These are phyloP conservation scores for Penicillium psychrosexuale DNA, from an alignment of 2,329 filamentous ascomycete species.

Conservation along the genomic window DNA sequence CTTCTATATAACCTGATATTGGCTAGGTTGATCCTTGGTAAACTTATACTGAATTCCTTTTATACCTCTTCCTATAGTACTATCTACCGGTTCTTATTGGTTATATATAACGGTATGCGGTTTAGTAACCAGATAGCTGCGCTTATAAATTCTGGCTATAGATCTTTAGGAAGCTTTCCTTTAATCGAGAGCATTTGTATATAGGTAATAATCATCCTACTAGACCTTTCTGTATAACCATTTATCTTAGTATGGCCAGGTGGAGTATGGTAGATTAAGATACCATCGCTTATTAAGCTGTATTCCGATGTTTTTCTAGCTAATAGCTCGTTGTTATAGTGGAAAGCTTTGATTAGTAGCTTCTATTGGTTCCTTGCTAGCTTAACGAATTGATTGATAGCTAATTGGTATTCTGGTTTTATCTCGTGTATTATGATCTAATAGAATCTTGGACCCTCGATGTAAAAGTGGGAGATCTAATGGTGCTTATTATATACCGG, in stretches of 20 bases:
- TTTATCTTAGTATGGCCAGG: background rate
- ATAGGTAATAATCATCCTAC: background rate
- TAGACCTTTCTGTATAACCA: background rate
- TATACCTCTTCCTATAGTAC: background rate
- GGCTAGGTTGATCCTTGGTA: background rate
- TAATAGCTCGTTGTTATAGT: background rate
- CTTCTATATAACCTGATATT: constrained; percentile 3
- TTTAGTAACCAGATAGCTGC: constrained; percentile 2
- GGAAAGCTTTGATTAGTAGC: background rate
- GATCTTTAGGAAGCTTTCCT: background rate
- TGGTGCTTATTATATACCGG: background rate
- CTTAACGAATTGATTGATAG: background rate
- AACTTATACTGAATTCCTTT: background rate
- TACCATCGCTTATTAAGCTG: background rate
- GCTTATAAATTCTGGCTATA: background rate
- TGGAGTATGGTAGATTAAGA: background rate
- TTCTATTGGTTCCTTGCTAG: background rate
- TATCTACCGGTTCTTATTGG: background rate
- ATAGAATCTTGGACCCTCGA: constrained; percentile 3
- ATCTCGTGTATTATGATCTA: background rate
- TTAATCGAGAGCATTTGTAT: background rate
- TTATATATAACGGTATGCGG: background rate
- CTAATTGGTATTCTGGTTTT: background rate
- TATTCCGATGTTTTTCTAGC: background rate
- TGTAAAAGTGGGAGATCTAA: constrained; percentile 3